phyloP scores from a whole-genome alignment of 305 asterid species.

The Euphrasia arctica region DNA sequence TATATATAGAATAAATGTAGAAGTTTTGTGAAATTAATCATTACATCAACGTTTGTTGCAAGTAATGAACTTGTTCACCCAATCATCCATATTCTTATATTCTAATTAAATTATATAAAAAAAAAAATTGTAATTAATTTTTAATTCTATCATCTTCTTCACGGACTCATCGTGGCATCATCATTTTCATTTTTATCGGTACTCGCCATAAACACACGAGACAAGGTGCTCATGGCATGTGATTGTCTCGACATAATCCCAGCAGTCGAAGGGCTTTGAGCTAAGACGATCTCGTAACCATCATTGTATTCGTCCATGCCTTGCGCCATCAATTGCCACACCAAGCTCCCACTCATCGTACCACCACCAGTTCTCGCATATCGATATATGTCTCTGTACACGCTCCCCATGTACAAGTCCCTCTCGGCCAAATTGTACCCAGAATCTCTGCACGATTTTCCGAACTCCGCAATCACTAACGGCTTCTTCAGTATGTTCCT shows the following conservation, averaged over 20 bases:
- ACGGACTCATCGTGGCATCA: too few relatives aligned
- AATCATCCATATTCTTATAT: too few relatives aligned
- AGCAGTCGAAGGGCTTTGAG: constrained; percentile 39
- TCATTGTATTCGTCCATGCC: constrained; percentile 51
- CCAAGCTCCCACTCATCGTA: constrained; percentile 63
- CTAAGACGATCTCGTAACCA: constrained; percentile 39
- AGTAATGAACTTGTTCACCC: too few relatives aligned
- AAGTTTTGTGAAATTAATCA: too few relatives aligned
- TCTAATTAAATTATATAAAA: too few relatives aligned
- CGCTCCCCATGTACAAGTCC: constrained; percentile 42
- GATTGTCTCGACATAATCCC: constrained; percentile 40
- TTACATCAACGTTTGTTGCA: too few relatives aligned
- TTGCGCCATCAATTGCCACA: constrained; percentile 67
- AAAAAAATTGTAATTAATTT: too few relatives aligned
- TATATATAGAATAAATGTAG: too few relatives aligned
- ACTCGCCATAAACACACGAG: constrained; percentile 26
- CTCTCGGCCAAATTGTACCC: constrained; percentile 38
- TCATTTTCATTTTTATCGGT: not conserved
- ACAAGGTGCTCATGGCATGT: constrained; percentile 35
- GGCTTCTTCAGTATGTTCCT: constrained; percentile 61
- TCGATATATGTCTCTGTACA: constrained; percentile 45
- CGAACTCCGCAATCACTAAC: constrained; percentile 59
- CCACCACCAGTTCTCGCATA: constrained; percentile 51
- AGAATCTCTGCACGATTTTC: constrained; percentile 57
- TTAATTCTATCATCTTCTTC: too few relatives aligned